Percentiles rank a stretch among this genome's conserved stretches.
These are phyloP conservation scores for Pseudogymnoascus sp. DNA, from an alignment of 2,329 filamentous ascomycete genomes.

Conservation along the genomic window DNA sequence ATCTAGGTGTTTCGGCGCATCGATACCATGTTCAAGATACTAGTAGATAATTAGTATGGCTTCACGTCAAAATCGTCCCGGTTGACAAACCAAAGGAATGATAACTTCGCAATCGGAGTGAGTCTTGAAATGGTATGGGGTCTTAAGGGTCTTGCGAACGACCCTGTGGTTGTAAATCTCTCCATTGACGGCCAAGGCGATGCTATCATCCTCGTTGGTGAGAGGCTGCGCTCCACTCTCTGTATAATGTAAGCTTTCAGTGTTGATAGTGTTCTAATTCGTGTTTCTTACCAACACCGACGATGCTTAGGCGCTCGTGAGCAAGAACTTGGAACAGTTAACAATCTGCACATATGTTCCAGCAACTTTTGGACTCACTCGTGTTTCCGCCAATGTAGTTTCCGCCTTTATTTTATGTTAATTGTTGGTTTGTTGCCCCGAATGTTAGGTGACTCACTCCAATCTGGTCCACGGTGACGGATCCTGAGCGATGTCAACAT, in stretches of 20 bases:
- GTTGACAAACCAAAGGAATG: constrained; percentile 71
- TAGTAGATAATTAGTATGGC: constrained; percentile 31
- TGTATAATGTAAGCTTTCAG: constrained; percentile 31
- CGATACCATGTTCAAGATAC: constrained; percentile 87
- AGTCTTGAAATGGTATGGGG: constrained; percentile 92
- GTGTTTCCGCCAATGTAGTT: constrained; percentile 85
- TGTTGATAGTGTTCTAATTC: constrained; percentile 11
- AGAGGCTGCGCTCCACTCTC: constrained; percentile 94
- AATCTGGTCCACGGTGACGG: constrained; percentile 94
- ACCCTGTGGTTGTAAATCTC: constrained; percentile 99
- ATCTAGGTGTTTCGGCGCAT: constrained; percentile 87
- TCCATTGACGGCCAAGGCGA: constrained; percentile 94
- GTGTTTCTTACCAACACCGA: constrained; percentile 70
- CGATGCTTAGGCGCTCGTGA: constrained; percentile 95
- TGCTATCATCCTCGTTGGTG: constrained; percentile 78
- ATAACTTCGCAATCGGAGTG: constrained; percentile 98
- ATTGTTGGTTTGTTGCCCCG: constrained; percentile 20
- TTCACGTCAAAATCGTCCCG: neutral
- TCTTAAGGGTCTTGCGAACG: constrained; percentile 77
- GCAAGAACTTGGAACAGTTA: constrained; percentile 60
- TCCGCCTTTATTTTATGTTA: constrained; percentile 51
- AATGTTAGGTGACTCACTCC: constrained; percentile 60
- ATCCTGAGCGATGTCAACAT: constrained; percentile 46
- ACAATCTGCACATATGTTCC: constrained; percentile 6
- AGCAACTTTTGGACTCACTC: constrained; percentile 47